A percentile compares a stretch with the other conserved stretches of the same genome.
Evolutionary conservation across 2,329 filamentous ascomycete genomes (phyloP).

Genomic region (Penicillium aurantiogriseum): DNA sequence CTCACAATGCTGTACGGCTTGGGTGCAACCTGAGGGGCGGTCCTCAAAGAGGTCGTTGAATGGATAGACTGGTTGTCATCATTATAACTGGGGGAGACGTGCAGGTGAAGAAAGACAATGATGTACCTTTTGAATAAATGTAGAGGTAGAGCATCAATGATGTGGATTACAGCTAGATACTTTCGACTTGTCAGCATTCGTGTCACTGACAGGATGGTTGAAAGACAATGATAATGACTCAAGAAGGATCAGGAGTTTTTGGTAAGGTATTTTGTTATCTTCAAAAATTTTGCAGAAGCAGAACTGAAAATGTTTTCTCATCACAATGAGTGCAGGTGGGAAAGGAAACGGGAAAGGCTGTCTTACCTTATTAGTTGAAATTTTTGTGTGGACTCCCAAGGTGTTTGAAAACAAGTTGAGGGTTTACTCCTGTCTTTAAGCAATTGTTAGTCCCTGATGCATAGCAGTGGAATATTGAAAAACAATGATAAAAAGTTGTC

Average conservation of each 20-base stretch:
- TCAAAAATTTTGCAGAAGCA: slow-evolving; percentile 61
- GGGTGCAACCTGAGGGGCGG: slow-evolving; percentile 37
- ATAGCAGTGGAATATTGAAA: slow-evolving; percentile 2
- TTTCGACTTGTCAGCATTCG: slow-evolving; percentile 22
- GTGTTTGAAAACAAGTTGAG: slow-evolving; percentile 1
- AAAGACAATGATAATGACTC: slow-evolving; percentile 14
- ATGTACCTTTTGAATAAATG: slow-evolving; percentile 23
- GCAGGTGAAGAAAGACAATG: slow-evolving; percentile 13
- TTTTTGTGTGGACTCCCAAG: slow-evolving; percentile 1
- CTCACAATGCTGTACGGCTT: slow-evolving; percentile 17
- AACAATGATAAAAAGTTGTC: slow-evolving; percentile 8
- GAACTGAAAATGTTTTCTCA: slow-evolving; percentile 59
- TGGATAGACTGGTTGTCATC: slow-evolving; percentile 64
- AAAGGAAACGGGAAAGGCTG: slow-evolving; percentile 1
- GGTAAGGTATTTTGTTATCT: slow-evolving; percentile 60
- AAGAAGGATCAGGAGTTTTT: slow-evolving; percentile 49
- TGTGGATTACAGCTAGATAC: slow-evolving; percentile 10
- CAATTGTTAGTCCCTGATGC: slow-evolving; percentile 18
- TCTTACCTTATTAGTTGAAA: slow-evolving; percentile 16
- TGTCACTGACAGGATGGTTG: slow-evolving; percentile 10
- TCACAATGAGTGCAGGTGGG: slow-evolving; percentile 36
- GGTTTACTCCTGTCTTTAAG: slow-evolving; percentile 12
- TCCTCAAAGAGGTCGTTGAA: slow-evolving; percentile 54
- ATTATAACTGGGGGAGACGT: slow-evolving; percentile 36
- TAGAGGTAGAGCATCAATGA: background rate